Percentiles rank a stretch among this genome's conserved stretches.
phyloP scores from a whole-genome alignment of 1,139 yeast genomes.

The Pichia cactophila region DNA sequence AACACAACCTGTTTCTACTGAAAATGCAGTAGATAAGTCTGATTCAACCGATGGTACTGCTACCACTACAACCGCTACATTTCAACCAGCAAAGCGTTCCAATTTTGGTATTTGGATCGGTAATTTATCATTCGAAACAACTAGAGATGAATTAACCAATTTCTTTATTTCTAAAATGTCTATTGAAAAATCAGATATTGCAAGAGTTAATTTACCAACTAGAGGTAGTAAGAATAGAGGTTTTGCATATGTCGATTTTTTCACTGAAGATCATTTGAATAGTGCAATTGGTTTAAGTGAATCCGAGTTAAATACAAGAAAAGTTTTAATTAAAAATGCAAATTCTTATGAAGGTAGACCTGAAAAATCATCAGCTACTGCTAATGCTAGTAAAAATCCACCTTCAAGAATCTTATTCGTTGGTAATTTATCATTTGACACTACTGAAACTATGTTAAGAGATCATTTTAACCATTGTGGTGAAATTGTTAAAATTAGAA shows the following conservation, averaged over 20 bases:
- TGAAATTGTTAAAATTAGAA: slow-evolving; percentile 70
- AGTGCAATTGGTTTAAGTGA: slow-evolving; percentile 66
- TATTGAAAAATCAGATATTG: slow-evolving; percentile 40
- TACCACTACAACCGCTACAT: slow-evolving; percentile 15
- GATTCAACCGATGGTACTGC: slow-evolving; percentile 29
- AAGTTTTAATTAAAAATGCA: slow-evolving; percentile 74
- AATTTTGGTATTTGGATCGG: slow-evolving; percentile 91
- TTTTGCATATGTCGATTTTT: slow-evolving; percentile 85
- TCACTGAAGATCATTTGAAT: slow-evolving; percentile 53
- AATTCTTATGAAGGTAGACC: slow-evolving; percentile 87
- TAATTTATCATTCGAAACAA: slow-evolving; percentile 79
- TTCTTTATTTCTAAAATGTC: slow-evolving; percentile 57
- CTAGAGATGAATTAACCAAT: slow-evolving; percentile 61
- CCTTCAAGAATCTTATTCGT: slow-evolving; percentile 87
- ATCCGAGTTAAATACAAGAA: slow-evolving; percentile 69
- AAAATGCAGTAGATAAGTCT: slow-evolving; percentile 2
- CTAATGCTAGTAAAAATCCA: slow-evolving; percentile 56
- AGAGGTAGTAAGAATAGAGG: slow-evolving; percentile 62
- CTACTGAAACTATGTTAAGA: slow-evolving; percentile 72
- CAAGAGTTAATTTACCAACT: slow-evolving; percentile 61
- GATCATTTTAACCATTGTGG: slow-evolving; percentile 80
- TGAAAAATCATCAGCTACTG: slow-evolving; percentile 33
- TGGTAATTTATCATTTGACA: slow-evolving; percentile 88
- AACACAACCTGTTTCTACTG: slow-evolving; percentile 1
- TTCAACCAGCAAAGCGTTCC: slow-evolving; percentile 31